Evolutionary conservation across 768 basidiomycete genomes (phyloP), one percentile per base, ranked within the genome.

Genomic region (Suillus subaureus): DNA sequence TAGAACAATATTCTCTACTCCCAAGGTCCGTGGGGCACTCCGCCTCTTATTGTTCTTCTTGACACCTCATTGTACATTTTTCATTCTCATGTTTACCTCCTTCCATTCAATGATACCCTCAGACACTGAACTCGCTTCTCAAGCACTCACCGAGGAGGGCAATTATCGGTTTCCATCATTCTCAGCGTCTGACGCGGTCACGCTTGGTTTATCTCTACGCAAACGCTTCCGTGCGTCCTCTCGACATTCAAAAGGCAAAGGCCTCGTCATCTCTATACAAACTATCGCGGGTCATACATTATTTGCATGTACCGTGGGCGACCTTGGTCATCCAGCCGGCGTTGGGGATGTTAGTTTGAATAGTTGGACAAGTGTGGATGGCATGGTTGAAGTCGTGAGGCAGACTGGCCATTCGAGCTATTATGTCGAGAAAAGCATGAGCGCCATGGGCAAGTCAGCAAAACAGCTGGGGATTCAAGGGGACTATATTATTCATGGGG

Each of bases 341-440:
- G 81, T 88, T 45, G 88, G 89, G 16, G 92, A 93, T 76, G 89
- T 93, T 67, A 91, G 89, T 69, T 74, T 93, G 71, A 92, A 94
- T 72, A 91, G 90, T 69, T 94, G 93, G 93, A 76, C 85, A 37
- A 86, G 85, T 71, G 72, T 94, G 52, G 90, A 94, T 77, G 87
- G 89, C 49, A 93, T 94, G 89, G 81, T 93, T 68, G 86, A 85
- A 47, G 89, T 93, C 31, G 92, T 93, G 55, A 85, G 83, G 70
- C 83, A 91, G 66, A 94, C 92, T 21, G 92, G 93, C 2, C 93
- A 94, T 73, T 92, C 91, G 9, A 92, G 89, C 69, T 94, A 82
- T 75, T 94, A 94, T 75, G 90, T 94, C 11, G 92, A 94, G 73
- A 93, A 93, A 73, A 90, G 91, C 7, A 92, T 92, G 87, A 86